phyloP scores from a whole-genome alignment of 768 basidiomycete genomes.

The Trametes cingulata region DNA sequence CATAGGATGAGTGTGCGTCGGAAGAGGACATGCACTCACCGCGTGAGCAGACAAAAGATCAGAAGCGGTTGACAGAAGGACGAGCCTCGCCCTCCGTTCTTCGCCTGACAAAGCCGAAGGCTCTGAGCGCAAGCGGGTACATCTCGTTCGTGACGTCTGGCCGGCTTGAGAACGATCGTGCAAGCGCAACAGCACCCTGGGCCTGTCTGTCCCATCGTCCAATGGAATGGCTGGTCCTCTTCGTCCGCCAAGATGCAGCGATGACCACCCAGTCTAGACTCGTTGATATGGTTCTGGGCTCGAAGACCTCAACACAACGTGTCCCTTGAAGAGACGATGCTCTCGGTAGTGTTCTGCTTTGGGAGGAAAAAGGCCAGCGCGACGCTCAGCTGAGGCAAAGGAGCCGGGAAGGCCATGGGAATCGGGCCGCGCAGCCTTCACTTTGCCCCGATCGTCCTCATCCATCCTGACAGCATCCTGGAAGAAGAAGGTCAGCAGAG shows the following conservation, averaged over 20 bases:
- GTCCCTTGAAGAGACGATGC: not conserved
- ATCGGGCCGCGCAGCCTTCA: not conserved
- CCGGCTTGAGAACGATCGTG: not conserved
- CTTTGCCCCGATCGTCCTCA: not conserved
- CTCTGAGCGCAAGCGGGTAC: not conserved
- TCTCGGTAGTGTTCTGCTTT: not conserved
- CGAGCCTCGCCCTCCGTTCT: not conserved
- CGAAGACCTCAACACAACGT: not conserved
- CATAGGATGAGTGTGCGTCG: constrained; percentile 12
- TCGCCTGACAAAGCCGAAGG: not conserved
- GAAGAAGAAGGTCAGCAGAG: constrained; percentile 6
- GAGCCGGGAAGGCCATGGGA: not conserved
- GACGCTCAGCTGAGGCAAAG: not conserved
- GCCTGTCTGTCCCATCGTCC: not conserved
- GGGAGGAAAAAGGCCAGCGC: not conserved
- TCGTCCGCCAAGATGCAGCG: not conserved
- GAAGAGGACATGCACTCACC: constrained; percentile 1
- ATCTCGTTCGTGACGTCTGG: not conserved
- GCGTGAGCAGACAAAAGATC: not conserved
- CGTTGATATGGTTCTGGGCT: not conserved
- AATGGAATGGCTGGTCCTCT: not conserved
- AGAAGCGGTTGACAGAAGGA: not conserved
- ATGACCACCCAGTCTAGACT: not conserved
- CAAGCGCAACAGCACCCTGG: not conserved
- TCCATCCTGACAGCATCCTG: not conserved